Base-by-base conservation (phyloP, 2,329 filamentous ascomycete species). In the Phialophora tarda region DNA sequence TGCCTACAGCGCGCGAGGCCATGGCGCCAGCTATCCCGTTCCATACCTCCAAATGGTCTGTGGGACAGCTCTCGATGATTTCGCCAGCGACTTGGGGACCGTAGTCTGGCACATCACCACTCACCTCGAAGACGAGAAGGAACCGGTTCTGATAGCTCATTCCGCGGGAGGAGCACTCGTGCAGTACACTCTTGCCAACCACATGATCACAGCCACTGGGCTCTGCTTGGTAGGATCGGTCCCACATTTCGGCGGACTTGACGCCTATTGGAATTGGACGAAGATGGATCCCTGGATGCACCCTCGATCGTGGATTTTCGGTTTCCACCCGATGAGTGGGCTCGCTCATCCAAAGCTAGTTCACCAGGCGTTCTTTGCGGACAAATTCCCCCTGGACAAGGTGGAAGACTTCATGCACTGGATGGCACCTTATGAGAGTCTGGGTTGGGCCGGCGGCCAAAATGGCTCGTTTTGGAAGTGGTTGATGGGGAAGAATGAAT, bases 251-350 rank as follows among this genome's bases (percentile, higher is more conserved):
- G 48, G 48, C 14, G 48, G 48, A 26, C 14, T 24, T 1, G 48
- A 51, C 21, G 48, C 48, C 12, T 51, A 28, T 51, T 51, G 48
- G 48, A 51, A 51, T 26, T 51, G 48, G 48, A 26, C 48, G 23
- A 51, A 51, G 6, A 51, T 51, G 48, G 48, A 51, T 51, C 48
- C 48, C 14, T 51, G 48, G 48, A 51, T 51, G 48, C 48, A 51
- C 23, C 21, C 48, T 14, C 21, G 48, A 23, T 51, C 48, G 14
- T 51, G 8, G 48, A 23, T 28, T 4, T 23, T 51, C 21, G 48
- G 48, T 10, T 26, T 51, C 21, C 48, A 51, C 23, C 48, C 48
- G 11, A 51, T 14, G 48, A 24, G 21, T 51, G 48, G 10, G 8
- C 48, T 51, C 4, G 48, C 24, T 21, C 48, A 51, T 51, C 48